Evolutionary conservation across 169 alveolate species (phyloP).

Genomic region (Prorocentrum cordatum): DNA sequence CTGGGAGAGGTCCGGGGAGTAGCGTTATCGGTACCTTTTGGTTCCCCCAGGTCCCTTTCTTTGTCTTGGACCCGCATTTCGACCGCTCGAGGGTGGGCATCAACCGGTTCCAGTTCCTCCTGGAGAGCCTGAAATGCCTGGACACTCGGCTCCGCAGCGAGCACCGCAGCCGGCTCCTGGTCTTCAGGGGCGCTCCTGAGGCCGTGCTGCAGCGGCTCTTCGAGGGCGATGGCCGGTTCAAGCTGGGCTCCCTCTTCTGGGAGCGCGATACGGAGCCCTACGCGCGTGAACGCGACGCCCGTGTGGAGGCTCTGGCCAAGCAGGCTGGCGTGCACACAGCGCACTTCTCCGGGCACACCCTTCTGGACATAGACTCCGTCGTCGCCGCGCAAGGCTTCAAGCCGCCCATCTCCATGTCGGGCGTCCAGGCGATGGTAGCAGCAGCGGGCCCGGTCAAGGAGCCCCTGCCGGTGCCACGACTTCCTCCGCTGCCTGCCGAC

Average conservation of each 20-base stretch:
- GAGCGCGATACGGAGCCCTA: slow-evolving; percentile 63
- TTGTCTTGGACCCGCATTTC: slow-evolving; percentile 45
- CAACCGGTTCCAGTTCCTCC: slow-evolving; percentile 24
- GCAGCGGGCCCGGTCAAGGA: slow-evolving; percentile 10
- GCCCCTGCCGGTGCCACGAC: slow-evolving; percentile 7
- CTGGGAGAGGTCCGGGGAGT: too few species aligned
- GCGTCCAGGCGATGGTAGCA: slow-evolving; percentile 9
- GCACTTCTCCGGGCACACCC: slow-evolving; percentile 29
- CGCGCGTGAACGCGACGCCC: slow-evolving; percentile 36
- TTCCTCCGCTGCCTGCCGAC: slow-evolving; percentile 7
- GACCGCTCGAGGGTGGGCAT: neutral
- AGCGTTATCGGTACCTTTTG: too few species aligned
- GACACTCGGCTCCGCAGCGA: slow-evolving; percentile 10
- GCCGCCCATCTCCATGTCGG: slow-evolving; percentile 44
- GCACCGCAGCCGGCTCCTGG: slow-evolving; percentile 15
- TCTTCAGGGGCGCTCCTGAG: slow-evolving; percentile 22
- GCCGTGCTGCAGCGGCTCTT: slow-evolving; percentile 10
- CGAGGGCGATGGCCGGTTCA: neutral
- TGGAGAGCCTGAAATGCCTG: slow-evolving; percentile 14
- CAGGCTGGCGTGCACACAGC: neutral
- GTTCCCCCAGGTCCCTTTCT: slow-evolving; percentile 51
- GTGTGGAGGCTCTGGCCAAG: slow-evolving; percentile 28
- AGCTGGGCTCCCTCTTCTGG: neutral
- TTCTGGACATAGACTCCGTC: slow-evolving; percentile 42
- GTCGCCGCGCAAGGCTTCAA: neutral